Evolutionary conservation across 75 land plant genomes (phyloP), one percentile per base, ranked within the genome.

Genomic region (Larix kaempferi): DNA sequence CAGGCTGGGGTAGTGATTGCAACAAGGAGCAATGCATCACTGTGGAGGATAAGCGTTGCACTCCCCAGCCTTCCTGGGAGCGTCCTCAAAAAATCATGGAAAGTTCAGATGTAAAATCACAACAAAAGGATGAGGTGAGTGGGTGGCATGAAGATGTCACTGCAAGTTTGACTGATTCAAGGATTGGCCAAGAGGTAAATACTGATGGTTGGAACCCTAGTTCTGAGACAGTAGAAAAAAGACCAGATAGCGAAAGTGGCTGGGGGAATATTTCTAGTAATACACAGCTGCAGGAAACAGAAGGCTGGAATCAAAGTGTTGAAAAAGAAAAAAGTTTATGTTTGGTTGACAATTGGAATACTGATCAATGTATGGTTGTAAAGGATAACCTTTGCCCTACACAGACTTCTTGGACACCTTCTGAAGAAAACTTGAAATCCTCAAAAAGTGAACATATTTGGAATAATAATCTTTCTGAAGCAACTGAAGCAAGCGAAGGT

Each of bases 121-220:
- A 29, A 29, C 33, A 29, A 29, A 29, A 29, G 33, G 33, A 29
- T 29, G 33, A 29, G 33, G 33, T 29, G 33, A 29, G 33, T 29
- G 33, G 33, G 0, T 29, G 33, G 33, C 33, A 29, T 39, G 41
- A 39, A 39, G 41, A 39, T 39, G 5, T 39, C 41, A 39, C 5
- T 39, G 5, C 41, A 39, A 39, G 3, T 39, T 39, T 39, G 41
- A 27, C 26, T 29, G 33, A 29, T 0, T 29, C 65, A 62, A 62
- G 65, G 33, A 29, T 29, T 29, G n/a, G 39, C 6, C 39, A 62
- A 62, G 65, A 15, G 5, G 5, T 21, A 65, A 65, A 65, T 35
- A 65, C 29, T 65, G 69, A 35, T 65, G 69, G 69, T 19, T 65
- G 69, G 69, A 65, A 65, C 37, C 7, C 33, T 29, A 29, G 33